Base-by-base conservation (phyloP, 2,329 filamentous ascomycete genomes). In the Albifimbria verrucaria region DNA sequence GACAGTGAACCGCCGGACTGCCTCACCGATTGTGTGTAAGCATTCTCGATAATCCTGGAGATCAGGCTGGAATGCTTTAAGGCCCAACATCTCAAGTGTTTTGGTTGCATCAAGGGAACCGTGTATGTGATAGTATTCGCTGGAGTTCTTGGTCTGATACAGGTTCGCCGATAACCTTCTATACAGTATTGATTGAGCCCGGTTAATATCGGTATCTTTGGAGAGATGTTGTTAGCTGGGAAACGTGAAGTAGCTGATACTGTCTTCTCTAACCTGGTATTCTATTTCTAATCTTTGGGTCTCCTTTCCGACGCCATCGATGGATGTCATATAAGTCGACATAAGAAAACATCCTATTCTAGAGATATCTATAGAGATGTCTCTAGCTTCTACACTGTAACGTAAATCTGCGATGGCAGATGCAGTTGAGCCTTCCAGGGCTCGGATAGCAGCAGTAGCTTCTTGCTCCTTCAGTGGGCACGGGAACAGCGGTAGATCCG, bases 101-200 rank as follows among this genome's bases (percentile, higher is more conserved):
- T 56, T 54, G 7, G 49, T 53, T 11, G 69, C 62, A 23, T 71
- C 62, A 44, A 72, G 54, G 1, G 68, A 65, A 2, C 68, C 68
- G 45, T 72, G 69, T 2, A 70, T 54, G 28, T 71, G 69, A 49
- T 69, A 72, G 61, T 63, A 71, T 7, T 65, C 58, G 0, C 64
- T 65, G 24, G 45, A 24, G 21, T 70, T 68, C 12, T 64, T 63
- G 1, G 69, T 69, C 36, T 63, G 61, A 50, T 72, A 71, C 7
- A 70, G 59, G 21, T 68, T 69, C 0, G 68, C 45, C 7, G 45
- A 48, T 32, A 48, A 25, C 28, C 45, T 48, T 32, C 45, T 11
- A 18, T 48, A 48, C 6, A 48, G 24, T 7, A 48, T 18, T 6
- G 45, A 48, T 28, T 48, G 45, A 12, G 45, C 45, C 18, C 21